Evolutionary conservation across 352 stramenopile species (phyloP).

Genomic region (Lagenidium sp.): DNA sequence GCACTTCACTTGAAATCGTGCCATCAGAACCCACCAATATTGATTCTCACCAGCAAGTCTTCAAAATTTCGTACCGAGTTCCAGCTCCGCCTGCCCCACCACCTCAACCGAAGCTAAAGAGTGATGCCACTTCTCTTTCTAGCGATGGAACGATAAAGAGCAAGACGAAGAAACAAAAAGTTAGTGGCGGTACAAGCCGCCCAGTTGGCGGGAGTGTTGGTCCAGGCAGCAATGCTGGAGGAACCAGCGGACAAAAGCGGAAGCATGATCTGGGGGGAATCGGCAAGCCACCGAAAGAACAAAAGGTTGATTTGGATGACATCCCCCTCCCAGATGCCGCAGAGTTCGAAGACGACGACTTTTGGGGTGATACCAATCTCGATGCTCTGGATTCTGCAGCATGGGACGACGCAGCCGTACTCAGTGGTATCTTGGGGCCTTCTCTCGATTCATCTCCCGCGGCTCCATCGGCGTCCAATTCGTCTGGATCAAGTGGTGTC

Average conservation of each 20-base stretch:
- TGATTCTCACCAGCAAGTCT: constrained; percentile 31
- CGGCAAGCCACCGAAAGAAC: constrained; percentile 33
- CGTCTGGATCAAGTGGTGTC: constrained; percentile 4
- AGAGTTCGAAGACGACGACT: constrained; percentile 76
- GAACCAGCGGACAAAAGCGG: constrained; percentile 31
- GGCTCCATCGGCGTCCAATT: constrained; percentile 3
- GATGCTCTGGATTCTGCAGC: constrained; percentile 74
- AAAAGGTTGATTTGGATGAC: constrained; percentile 66
- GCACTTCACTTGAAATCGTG: constrained; percentile 4
- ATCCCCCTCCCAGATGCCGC: constrained; percentile 63
- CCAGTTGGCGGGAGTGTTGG: constrained; percentile 12
- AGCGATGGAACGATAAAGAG: constrained; percentile 38
- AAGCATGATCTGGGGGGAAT: constrained; percentile 36
- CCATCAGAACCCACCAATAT: constrained; percentile 17
- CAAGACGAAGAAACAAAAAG: constrained; percentile 63
- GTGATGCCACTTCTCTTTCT: too few relatives aligned
- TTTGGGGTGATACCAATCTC: constrained; percentile 84
- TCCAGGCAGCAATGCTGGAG: constrained; percentile 5
- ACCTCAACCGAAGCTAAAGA: constrained; percentile 21
- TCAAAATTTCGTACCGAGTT: constrained; percentile 60
- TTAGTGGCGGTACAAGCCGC: constrained; percentile 9
- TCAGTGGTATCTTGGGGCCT: constrained; percentile 49
- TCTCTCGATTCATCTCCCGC: constrained; percentile 10
- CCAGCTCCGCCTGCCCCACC: constrained; percentile 27
- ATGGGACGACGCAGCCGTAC: constrained; percentile 71